Evolutionary conservation across 1,139 yeast genomes (phyloP).

Genomic region (Nadsonia starkeyi-henricii): DNA sequence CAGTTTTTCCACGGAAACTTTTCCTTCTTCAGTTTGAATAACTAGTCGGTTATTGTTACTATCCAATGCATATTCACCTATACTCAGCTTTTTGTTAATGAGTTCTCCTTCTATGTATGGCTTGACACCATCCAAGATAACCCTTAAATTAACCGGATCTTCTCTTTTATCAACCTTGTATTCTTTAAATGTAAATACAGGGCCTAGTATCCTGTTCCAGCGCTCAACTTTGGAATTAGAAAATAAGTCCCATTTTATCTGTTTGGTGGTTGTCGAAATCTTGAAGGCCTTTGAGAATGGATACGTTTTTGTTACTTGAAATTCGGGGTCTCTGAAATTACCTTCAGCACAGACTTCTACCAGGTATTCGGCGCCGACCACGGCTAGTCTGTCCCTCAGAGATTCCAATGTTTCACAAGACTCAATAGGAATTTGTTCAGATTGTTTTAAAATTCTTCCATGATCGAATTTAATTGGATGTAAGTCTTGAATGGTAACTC

Average conservation of each 20-base stretch:
- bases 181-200: constrained; percentile 3
- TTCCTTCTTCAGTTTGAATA: not conserved
- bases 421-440: constrained; percentile 28
- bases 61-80: not conserved
- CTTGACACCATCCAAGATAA: not conserved
- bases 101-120: not conserved
- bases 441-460: constrained; percentile 59
- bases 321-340: constrained; percentile 19
- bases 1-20: not conserved
- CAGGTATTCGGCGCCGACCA: constrained; percentile 47
- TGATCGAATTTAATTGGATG: constrained; percentile 79
- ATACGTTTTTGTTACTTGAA: constrained; percentile 13
- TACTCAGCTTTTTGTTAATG: not conserved
- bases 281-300: constrained; percentile 45
- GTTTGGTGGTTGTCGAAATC: constrained; percentile 29
- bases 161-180: constrained; percentile 1
- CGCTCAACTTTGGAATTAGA: constrained; percentile 3
- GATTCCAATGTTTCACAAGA: constrained; percentile 30
- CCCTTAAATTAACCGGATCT: not conserved
- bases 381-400: constrained; percentile 38
- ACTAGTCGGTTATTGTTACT: not conserved
- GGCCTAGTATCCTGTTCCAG: constrained; percentile 1
- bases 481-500: constrained; percentile 79
- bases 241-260: constrained; percentile 32
- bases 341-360: constrained; percentile 29